A percentile compares a stretch with the other conserved stretches of the same genome.
Evolutionary conservation across 257 asterid genomes (phyloP).

Genomic region (Lithospermum erythrorhizon): DNA sequence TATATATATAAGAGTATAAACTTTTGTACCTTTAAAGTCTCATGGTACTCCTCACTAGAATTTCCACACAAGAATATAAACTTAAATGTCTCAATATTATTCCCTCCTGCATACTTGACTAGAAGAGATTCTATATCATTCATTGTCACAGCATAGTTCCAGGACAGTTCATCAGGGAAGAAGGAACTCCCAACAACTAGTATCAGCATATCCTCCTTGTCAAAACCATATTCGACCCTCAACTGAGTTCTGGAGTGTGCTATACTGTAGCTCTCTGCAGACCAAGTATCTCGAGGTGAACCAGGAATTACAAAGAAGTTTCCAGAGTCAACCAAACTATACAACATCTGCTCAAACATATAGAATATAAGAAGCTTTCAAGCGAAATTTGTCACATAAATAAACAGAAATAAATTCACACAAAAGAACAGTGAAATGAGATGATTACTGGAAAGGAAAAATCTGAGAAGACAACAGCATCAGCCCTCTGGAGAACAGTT

Average conservation of each 20-base stretch:
- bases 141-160: slow-evolving; percentile 74
- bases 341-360: slow-evolving; percentile 78
- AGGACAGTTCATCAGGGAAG: slow-evolving; percentile 60
- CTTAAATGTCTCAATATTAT: slow-evolving; percentile 40
- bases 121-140: slow-evolving; percentile 73
- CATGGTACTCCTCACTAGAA: slow-evolving; percentile 59
- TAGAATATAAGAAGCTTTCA: slow-evolving; percentile 21
- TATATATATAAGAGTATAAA: slow-evolving; percentile 5
- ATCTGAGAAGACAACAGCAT: slow-evolving; percentile 81
- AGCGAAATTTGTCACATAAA: neutral
- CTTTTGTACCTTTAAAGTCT: slow-evolving; percentile 64
- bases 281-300: slow-evolving; percentile 88
- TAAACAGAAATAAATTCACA: neutral
- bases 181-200: slow-evolving; percentile 84
- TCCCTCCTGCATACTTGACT: slow-evolving; percentile 50
- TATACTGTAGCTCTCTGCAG: slow-evolving; percentile 76
- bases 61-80: slow-evolving; percentile 76
- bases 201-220: slow-evolving; percentile 59
- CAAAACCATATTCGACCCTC: slow-evolving; percentile 68
- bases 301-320: slow-evolving; percentile 97
- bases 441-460: slow-evolving; percentile 69
- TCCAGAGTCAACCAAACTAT: slow-evolving; percentile 91
- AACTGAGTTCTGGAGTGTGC: slow-evolving; percentile 65
- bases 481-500: slow-evolving; percentile 63
- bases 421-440: slow-evolving; percentile 6